Conservation (phyloP, 2,329 filamentous ascomycete genomes). For the Aspergillus sp. region DNA sequence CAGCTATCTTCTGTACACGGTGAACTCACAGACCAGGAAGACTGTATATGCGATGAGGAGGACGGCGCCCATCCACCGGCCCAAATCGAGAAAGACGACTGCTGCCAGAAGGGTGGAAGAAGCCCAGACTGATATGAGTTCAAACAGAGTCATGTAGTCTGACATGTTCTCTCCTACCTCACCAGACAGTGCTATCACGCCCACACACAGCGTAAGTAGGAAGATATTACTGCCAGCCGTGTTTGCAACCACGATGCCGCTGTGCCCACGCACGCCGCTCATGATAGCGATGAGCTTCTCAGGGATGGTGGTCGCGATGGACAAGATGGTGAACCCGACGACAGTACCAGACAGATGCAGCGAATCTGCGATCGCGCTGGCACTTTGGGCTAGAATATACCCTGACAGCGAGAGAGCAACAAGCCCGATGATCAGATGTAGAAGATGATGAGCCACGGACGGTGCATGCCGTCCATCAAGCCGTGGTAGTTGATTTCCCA, state of each 20-base stretch:
- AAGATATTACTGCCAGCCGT: conserved; percentile 57
- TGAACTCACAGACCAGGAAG: conserved; percentile 37
- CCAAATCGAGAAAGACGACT: conserved; percentile 15
- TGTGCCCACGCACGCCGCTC: conserved; percentile 46
- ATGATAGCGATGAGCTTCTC: conserved; percentile 53
- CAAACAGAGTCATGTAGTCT: conserved; percentile 22
- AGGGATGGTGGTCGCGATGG: conserved; percentile 54
- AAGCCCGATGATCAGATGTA: conserved; percentile 45
- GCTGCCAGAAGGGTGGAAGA: conserved; percentile 12
- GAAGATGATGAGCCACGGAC: conserved; percentile 37
- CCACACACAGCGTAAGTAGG: conserved; percentile 51
- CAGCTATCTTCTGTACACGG: conserved; percentile 7
- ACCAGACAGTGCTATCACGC: conserved; percentile 20
- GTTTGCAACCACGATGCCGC: conserved; percentile 52
- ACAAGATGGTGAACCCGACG: conserved; percentile 48
- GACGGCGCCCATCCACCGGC: conserved; percentile 17
- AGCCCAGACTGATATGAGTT: conserved; percentile 21
- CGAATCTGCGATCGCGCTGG: conserved; percentile 39
- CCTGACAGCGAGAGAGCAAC: conserved; percentile 45
- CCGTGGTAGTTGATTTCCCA: not conserved
- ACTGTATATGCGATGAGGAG: conserved; percentile 32
- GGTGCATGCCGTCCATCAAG: conserved; percentile 9
- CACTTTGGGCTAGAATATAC: conserved; percentile 49
- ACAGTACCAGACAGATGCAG: conserved; percentile 46
- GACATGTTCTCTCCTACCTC: not conserved